phyloP scores from a whole-genome alignment of 129 eudicot genomes.

The Deinandra increscens region DNA sequence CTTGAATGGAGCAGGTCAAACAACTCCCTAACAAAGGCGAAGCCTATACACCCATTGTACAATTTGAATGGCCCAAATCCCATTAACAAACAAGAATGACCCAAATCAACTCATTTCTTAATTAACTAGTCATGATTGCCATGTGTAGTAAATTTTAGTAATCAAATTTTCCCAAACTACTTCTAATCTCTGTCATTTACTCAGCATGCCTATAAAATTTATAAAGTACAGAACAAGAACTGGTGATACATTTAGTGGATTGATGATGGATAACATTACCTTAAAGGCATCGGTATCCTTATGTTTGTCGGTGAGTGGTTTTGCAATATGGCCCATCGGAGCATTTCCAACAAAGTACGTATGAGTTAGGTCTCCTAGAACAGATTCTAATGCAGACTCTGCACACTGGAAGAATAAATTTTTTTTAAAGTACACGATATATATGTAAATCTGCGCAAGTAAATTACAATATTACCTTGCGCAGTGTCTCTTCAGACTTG shows the following conservation, averaged over 20 bases:
- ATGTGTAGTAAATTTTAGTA: too few relatives aligned
- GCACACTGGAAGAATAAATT: constrained; percentile 65
- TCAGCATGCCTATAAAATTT: too few relatives aligned
- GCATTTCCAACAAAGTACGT: constrained; percentile 98
- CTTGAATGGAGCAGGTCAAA: too few relatives aligned
- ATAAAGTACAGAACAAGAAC: background rate
- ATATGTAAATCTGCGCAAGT: background rate
- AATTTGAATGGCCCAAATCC: background rate
- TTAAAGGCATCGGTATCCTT: constrained; percentile 43
- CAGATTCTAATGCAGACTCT: constrained; percentile 84
- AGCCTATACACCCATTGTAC: too few relatives aligned
- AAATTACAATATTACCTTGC: constrained; percentile 52
- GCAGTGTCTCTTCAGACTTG: constrained; percentile 78
- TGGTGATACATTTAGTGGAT: background rate
- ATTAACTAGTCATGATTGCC: background rate
- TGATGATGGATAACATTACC: constrained; percentile 39
- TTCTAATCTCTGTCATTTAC: too few relatives aligned
- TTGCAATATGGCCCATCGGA: constrained; percentile 78
- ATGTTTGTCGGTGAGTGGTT: constrained; percentile 38
- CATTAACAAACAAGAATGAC: background rate
- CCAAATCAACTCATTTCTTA: background rate
- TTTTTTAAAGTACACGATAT: background rate
- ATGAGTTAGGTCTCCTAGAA: constrained; percentile 73
- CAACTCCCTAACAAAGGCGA: too few relatives aligned
- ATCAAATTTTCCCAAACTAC: too few relatives aligned